Evolutionary conservation across 148 eudicot species (phyloP).

Genomic region (Fallopia convolvulus): DNA sequence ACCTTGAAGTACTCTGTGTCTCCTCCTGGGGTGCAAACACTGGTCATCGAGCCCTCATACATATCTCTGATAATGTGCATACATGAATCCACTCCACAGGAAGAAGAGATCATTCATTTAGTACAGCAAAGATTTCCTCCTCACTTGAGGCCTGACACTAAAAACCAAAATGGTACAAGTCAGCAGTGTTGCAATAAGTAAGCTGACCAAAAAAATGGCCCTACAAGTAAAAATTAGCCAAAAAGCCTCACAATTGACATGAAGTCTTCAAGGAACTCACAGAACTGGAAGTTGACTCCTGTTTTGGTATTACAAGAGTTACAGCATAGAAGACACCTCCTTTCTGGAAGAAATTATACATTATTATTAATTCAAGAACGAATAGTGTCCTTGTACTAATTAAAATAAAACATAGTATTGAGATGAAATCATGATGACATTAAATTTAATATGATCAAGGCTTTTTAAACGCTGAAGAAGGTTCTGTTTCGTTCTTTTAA

Average conservation of each 20-base stretch:
- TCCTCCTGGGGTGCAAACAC: too few species aligned
- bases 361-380: neutral
- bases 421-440: neutral
- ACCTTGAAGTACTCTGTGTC: too few species aligned
- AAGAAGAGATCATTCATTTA: conserved; percentile 48
- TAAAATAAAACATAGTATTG: too few species aligned
- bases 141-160: conserved; percentile 74
- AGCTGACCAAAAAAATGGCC: neutral
- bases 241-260: neutral
- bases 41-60: too few species aligned
- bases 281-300: conserved; percentile 62
- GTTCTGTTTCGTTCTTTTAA: neutral
- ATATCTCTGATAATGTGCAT: conserved; percentile 14
- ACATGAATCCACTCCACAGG: conserved; percentile 92
- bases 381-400: neutral
- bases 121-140: conserved; percentile 70
- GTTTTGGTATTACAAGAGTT: conserved; percentile 67
- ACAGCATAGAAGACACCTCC: conserved; percentile 55
- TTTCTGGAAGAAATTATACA: conserved; percentile 28
- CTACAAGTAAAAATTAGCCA: neutral
- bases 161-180: conserved; percentile 14
- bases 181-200: conserved; percentile 11
- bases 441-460: neutral
- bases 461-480: neutral
- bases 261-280: conserved; percentile 34